These are phyloP conservation scores for Meredithiella fracta DNA, from an alignment of 2,329 filamentous ascomycete genomes.

Conservation along the genomic window DNA sequence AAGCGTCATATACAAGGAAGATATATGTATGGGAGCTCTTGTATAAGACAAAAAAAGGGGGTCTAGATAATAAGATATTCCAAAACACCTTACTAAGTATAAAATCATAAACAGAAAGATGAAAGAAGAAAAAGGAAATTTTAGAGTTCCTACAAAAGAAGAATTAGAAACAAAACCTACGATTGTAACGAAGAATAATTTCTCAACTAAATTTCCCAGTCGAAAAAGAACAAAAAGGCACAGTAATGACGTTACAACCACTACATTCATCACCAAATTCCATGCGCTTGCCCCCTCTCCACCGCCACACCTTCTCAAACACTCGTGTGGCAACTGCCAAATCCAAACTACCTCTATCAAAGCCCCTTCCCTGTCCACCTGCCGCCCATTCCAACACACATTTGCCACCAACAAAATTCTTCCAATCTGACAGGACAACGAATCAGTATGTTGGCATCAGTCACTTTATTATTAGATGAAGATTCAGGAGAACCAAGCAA, in stretches of 20 bases:
- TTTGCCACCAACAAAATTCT: no score
- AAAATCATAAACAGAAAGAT: background rate
- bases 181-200: background rate
- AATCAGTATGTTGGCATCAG: no score
- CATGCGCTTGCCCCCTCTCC: background rate
- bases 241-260: background rate
- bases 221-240: background rate
- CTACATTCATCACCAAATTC: background rate
- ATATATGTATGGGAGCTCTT: no score
- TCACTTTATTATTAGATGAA: no score
- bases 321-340: background rate
- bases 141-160: background rate
- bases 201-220: background rate
- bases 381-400: background rate
- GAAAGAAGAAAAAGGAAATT: background rate
- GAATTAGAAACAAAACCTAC: background rate
- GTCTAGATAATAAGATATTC: no score
- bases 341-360: background rate
- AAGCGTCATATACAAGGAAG: no score
- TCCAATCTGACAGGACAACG: no score
- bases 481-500: no score
- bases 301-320: background rate
- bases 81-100: no score
- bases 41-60: no score
- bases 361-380: background rate